Evolutionary conservation across 1,284 basidiomycete genomes (phyloP), one percentile per base, ranked within the genome.

Genomic region (Mycena citricolor): DNA sequence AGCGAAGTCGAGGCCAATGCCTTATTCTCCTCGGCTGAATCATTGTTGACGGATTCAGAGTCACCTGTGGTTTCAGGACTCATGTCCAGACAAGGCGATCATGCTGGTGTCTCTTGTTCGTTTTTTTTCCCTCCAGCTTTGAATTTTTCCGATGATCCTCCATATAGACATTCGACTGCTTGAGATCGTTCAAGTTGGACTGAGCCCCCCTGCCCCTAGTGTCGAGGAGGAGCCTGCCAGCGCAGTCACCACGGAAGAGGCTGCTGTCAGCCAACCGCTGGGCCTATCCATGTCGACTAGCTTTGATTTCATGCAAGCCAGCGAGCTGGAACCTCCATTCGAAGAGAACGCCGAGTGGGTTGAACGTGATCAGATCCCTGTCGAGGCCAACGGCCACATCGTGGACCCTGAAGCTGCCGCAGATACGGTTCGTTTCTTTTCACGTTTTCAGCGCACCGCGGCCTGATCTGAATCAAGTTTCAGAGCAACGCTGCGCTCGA

Each of bases 231-330:
- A 49, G 2, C 67, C 66, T 26, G 47, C 64, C 14, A 66, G 68
- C 29, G 57, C 58, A 11, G 56, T 60, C 20, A 62, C 70, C 11
- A 56, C 57, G 16, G 73, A 65, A 26, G 45, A 73, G 21, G 66
- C 71, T 28, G 60, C 63, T 17, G 25, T 28, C 19, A 30, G 14
- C 30, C 51, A 28, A 56, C 63, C 39, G 47, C 67, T 23, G 61
- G 42, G 31, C 14, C 17, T 66, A 23, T 54, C 66, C 24, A 58
- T 63, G 14, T 69, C 80, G 0, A 71, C 71, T 40, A 76, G 76
- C 62, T 82, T 88, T 70, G 78, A 76, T 55, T 90, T 89, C 62
- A 83, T 90, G 67, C 79, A 86, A 62, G 83, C 74, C 42, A 88
- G 86, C 57, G 86, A 90, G 55, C 69, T 89, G 22, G 87, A 82